Evolutionary conservation across 2,329 filamentous ascomycete genomes (phyloP).

Genomic region (Sclerotiophoma versabilis): DNA sequence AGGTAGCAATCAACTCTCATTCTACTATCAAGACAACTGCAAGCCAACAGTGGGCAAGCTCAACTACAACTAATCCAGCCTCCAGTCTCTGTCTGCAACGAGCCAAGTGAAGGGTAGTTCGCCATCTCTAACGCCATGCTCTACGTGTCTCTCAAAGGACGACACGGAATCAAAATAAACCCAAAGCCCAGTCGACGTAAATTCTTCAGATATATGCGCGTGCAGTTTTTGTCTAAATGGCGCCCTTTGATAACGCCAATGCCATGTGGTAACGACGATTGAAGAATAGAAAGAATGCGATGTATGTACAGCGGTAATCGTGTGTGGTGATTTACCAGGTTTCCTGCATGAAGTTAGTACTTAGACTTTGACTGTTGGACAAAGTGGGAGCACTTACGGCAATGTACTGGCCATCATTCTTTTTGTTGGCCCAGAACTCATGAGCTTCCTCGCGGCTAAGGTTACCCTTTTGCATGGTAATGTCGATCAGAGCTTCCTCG

Average conservation of each 20-base stretch:
- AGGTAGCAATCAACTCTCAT: neutral
- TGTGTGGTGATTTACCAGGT: slow-evolving; percentile 11
- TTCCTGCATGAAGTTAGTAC: slow-evolving; percentile 9
- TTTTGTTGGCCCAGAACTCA: slow-evolving; percentile 91
- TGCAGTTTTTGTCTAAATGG: slow-evolving; percentile 14
- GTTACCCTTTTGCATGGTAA: slow-evolving; percentile 92
- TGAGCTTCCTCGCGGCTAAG: slow-evolving; percentile 80
- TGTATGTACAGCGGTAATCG: slow-evolving; percentile 7
- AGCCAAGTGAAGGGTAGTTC: neutral
- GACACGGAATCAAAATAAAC: slow-evolving; percentile 15
- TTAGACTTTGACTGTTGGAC: neutral
- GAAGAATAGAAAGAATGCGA: neutral
- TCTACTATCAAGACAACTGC: slow-evolving; percentile 4
- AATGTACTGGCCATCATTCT: slow-evolving; percentile 92
- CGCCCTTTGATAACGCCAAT: slow-evolving; percentile 16
- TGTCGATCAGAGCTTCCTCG: slow-evolving; percentile 83
- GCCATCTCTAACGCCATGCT: slow-evolving; percentile 13
- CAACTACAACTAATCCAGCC: too few relatives aligned
- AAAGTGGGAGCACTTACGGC: slow-evolving; percentile 60
- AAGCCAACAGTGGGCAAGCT: neutral
- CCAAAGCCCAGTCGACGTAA: neutral
- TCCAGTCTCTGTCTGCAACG: too few relatives aligned
- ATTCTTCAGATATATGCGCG: slow-evolving; percentile 1
- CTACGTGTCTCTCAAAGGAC: slow-evolving; percentile 11
- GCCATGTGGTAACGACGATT: slow-evolving; percentile 11